These are phyloP conservation scores for Trichoderma afroharzianum DNA, from an alignment of 2,329 filamentous ascomycete genomes.

Conservation along the genomic window DNA sequence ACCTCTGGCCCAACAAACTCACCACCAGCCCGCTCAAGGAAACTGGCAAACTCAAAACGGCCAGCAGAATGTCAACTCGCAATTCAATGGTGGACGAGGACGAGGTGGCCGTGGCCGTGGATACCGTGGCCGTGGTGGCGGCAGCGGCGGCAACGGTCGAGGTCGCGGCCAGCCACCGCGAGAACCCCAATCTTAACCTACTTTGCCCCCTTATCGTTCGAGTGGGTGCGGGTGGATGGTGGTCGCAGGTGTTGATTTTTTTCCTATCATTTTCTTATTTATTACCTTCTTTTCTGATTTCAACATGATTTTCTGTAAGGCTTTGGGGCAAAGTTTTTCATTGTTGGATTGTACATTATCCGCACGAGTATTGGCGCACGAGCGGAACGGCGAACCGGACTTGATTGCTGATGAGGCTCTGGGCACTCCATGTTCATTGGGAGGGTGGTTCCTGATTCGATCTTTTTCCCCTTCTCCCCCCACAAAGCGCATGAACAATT, in stretches of 20 bases:
- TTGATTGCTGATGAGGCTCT: slow-evolving; percentile 30
- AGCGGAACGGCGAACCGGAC: slow-evolving; percentile 34
- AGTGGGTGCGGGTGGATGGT: slow-evolving; percentile 25
- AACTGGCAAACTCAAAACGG: slow-evolving; percentile 42
- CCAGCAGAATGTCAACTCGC: slow-evolving; percentile 36
- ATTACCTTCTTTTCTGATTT: slow-evolving; percentile 19
- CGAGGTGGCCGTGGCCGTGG: slow-evolving; percentile 38
- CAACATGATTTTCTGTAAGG: slow-evolving; percentile 31
- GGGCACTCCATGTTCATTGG: slow-evolving; percentile 22
- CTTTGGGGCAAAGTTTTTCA: slow-evolving; percentile 26
- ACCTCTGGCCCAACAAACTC: slow-evolving; percentile 12
- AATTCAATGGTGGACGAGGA: slow-evolving; percentile 35
- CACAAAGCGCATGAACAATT: slow-evolving; percentile 22
- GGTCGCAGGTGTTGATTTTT: slow-evolving; percentile 21
- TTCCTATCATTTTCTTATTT: not conserved
- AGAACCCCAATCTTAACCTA: slow-evolving; percentile 34
- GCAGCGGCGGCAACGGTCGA: slow-evolving; percentile 31
- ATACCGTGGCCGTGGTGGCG: slow-evolving; percentile 37
- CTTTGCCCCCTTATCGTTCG: slow-evolving; percentile 13
- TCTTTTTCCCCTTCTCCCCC: not conserved
- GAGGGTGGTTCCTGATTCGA: slow-evolving; percentile 15
- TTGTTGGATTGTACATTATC: slow-evolving; percentile 44
- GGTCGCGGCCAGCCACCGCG: slow-evolving; percentile 35
- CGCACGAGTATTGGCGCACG: slow-evolving; percentile 37
- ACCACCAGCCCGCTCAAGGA: slow-evolving; percentile 30